These are phyloP conservation scores for Castanea mollissima DNA, from an alignment of 306 rosid species.

Conservation along the genomic window DNA sequence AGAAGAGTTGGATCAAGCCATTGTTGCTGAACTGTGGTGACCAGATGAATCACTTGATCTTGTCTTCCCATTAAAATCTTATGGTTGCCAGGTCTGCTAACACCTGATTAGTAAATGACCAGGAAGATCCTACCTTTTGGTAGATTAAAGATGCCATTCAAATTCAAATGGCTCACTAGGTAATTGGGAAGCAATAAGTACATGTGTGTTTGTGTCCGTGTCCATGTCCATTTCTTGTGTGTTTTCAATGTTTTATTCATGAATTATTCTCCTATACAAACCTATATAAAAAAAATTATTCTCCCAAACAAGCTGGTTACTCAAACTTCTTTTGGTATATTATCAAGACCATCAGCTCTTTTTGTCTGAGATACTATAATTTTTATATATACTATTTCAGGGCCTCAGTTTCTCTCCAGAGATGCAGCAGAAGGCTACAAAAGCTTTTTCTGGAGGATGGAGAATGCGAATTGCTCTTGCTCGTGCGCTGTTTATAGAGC, in stretches of 20 bases:
- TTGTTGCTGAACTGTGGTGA: not conserved
- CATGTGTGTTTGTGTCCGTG: not conserved
- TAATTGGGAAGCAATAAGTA: not conserved
- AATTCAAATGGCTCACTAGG: not conserved
- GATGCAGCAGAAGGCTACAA: conserved; percentile 87
- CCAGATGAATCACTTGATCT: not conserved
- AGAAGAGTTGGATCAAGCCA: not conserved
- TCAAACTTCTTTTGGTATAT: not conserved
- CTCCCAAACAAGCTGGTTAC: not conserved
- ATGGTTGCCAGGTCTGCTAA: not conserved
- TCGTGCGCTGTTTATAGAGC: conserved; percentile 93
- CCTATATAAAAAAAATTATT: not conserved
- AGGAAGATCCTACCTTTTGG: not conserved
- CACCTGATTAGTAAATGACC: not conserved
- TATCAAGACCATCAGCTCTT: not conserved
- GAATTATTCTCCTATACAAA: not conserved
- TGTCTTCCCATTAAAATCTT: not conserved
- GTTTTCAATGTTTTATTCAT: not conserved
- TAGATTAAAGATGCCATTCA: not conserved
- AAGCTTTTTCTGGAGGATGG: conserved; percentile 99
- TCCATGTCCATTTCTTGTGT: not conserved
- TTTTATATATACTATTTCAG: conserved; percentile 39
- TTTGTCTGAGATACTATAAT: conserved; percentile 16
- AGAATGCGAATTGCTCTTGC: conserved; percentile 99
- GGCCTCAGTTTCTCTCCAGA: conserved; percentile 94